Evolutionary conservation across 108 stramenopile genomes (phyloP).

Genomic region (Hondaea fermentalgiana): DNA sequence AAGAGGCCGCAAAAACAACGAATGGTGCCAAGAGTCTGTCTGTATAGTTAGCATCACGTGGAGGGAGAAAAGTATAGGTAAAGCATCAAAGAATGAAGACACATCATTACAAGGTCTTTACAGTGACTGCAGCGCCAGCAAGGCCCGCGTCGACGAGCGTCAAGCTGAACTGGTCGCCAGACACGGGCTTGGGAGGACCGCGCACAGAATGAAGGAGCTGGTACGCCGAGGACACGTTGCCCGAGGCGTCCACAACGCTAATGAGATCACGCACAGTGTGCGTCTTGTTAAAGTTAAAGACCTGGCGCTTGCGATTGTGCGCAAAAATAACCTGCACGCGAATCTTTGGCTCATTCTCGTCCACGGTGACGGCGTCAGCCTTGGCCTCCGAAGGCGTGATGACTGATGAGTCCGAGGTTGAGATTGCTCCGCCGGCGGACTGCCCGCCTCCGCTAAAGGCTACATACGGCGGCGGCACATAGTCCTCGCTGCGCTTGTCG

Average conservation of each 20-base stretch:
- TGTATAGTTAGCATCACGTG: too few species aligned
- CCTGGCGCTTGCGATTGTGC: background rate
- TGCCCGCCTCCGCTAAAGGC: slow-evolving; percentile 20
- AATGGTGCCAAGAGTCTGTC: too few species aligned
- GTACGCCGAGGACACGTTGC: background rate
- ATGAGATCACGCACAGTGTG: slow-evolving; percentile 10
- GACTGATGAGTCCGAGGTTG: background rate
- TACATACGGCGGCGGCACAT: slow-evolving; percentile 11
- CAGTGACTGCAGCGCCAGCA: slow-evolving; percentile 1
- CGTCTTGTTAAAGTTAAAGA: background rate
- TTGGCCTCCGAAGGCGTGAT: background rate
- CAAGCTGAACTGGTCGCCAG: background rate
- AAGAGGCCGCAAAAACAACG: too few species aligned
- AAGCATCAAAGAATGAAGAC: background rate
- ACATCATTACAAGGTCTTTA: background rate
- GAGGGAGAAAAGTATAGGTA: too few species aligned
- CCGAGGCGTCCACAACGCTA: background rate
- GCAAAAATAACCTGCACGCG: background rate
- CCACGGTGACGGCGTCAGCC: background rate
- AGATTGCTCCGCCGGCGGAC: background rate
- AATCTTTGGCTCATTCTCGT: background rate
- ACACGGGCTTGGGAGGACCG: background rate
- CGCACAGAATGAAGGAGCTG: background rate
- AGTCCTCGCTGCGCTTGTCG: slow-evolving; percentile 16
- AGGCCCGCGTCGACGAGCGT: background rate